A percentile compares a stretch with the other conserved stretches of the same genome.
Conservation (phyloP, 1,284 basidiomycete species). For the Rhodotorula sp. region DNA sequence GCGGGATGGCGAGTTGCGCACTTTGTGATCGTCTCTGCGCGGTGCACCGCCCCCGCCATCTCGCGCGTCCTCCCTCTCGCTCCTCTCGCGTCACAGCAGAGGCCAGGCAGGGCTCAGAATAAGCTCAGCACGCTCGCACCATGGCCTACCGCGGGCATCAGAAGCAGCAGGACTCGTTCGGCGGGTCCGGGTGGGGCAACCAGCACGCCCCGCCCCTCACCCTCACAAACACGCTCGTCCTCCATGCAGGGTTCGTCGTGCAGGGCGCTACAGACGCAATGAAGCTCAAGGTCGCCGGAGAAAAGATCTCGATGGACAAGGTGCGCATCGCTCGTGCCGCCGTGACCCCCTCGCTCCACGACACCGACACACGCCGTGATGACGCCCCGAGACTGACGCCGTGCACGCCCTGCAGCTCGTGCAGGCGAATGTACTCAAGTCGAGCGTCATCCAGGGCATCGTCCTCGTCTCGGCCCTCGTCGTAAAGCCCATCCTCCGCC, state of each 20-base stretch:
- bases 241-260: slow-evolving; percentile 35
- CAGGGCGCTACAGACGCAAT: slow-evolving; percentile 28
- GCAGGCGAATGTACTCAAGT: slow-evolving; percentile 37
- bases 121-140: too few relatives aligned
- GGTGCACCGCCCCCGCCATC: too few relatives aligned
- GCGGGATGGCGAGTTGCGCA: background rate
- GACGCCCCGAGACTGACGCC: background rate
- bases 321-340: slow-evolving; percentile 3
- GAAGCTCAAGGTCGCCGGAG: slow-evolving; percentile 20
- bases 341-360: background rate
- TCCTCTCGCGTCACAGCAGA: too few relatives aligned
- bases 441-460: slow-evolving; percentile 35
- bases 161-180: slow-evolving; percentile 22
- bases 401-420: slow-evolving; percentile 19
- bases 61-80: background rate
- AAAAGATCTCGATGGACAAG: slow-evolving; percentile 35
- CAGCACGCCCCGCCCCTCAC: slow-evolving; percentile 24
- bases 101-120: too few relatives aligned
- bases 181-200: background rate
- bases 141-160: slow-evolving; percentile 14
- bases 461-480: slow-evolving; percentile 38
- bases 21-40: background rate
- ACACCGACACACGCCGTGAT: background rate
- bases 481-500: slow-evolving; percentile 38
- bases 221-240: slow-evolving; percentile 19